A percentile compares a stretch with the other conserved stretches of the same genome.
These are phyloP conservation scores for Candida sonorensis DNA, from an alignment of 805 yeast genomes.

Conservation along the genomic window DNA sequence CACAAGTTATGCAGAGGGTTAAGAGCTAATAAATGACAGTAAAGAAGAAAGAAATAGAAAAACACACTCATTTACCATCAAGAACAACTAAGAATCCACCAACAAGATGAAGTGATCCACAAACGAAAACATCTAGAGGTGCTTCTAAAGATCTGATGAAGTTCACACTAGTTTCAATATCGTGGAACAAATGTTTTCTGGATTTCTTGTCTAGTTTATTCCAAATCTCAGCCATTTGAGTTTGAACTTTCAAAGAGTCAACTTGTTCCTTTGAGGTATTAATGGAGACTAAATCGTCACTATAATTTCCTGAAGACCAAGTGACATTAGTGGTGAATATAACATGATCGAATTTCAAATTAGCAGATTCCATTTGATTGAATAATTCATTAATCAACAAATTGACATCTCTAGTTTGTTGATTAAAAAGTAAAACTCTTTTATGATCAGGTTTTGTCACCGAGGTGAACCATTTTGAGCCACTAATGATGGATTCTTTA, in stretches of 20 bases:
- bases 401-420: constrained; percentile 84
- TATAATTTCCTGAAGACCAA: constrained; percentile 76
- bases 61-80: constrained; percentile 34
- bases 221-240: constrained; percentile 69
- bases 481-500: constrained; percentile 74
- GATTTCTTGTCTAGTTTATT: constrained; percentile 36
- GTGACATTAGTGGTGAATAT: constrained; percentile 90
- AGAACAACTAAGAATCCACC: constrained; percentile 89
- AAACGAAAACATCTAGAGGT: constrained; percentile 72
- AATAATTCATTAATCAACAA: constrained; percentile 52
- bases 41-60: background rate
- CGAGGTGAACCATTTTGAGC: constrained; percentile 68
- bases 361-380: constrained; percentile 30
- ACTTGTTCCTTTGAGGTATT: constrained; percentile 76
- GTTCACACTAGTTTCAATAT: constrained; percentile 67
- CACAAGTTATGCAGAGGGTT: no score
- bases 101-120: constrained; percentile 90
- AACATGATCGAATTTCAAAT: constrained; percentile 59
- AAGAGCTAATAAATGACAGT: no score
- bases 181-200: constrained; percentile 49
- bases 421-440: constrained; percentile 73
- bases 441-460: constrained; percentile 24
- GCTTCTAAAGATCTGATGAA: constrained; percentile 41
- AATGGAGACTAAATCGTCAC: constrained; percentile 77
- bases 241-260: constrained; percentile 77